These are phyloP conservation scores for Talaromyces albobiverticillius DNA, from an alignment of 2,329 filamentous ascomycete species.

Conservation along the genomic window DNA sequence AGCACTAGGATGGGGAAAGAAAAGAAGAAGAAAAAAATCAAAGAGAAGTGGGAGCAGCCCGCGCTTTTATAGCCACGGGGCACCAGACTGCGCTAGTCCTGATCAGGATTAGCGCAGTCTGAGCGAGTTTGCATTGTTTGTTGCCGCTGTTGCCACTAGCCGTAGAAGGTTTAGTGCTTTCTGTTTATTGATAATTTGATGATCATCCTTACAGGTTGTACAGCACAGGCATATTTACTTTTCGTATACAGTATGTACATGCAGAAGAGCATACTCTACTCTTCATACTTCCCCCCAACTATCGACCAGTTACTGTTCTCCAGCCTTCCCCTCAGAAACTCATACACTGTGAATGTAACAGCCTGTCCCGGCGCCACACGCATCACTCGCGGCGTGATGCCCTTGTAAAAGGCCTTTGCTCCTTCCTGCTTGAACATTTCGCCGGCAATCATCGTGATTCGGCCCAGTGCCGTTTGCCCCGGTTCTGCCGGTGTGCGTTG, in stretches of 20 bases:
- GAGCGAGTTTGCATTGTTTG: slow-evolving; percentile 15
- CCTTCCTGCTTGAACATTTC: slow-evolving; percentile 96
- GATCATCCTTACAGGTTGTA: neutral
- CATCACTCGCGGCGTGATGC: slow-evolving; percentile 97
- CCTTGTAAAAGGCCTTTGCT: slow-evolving; percentile 94
- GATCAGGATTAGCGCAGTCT: neutral
- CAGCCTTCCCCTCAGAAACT: slow-evolving; percentile 69
- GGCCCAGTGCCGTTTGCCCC: slow-evolving; percentile 73
- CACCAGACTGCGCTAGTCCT: neutral
- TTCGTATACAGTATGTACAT: too few species aligned
- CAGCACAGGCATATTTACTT: slow-evolving; percentile 1
- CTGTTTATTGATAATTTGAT: too few species aligned
- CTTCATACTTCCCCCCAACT: slow-evolving; percentile 64
- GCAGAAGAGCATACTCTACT: too few species aligned
- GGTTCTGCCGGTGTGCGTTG: slow-evolving; percentile 83
- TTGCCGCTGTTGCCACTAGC: neutral
- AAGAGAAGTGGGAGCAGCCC: slow-evolving; percentile 15
- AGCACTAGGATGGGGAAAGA: slow-evolving; percentile 44
- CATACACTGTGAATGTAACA: slow-evolving; percentile 72
- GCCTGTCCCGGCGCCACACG: slow-evolving; percentile 93
- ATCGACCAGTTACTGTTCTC: slow-evolving; percentile 63
- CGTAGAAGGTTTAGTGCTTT: neutral
- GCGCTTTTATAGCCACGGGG: slow-evolving; percentile 24
- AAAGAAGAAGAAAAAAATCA: slow-evolving; percentile 31
- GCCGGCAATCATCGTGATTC: slow-evolving; percentile 73